Conservation (phyloP, 495 filamentous ascomycete genomes). For the Mytilinidion resinicola region DNA sequence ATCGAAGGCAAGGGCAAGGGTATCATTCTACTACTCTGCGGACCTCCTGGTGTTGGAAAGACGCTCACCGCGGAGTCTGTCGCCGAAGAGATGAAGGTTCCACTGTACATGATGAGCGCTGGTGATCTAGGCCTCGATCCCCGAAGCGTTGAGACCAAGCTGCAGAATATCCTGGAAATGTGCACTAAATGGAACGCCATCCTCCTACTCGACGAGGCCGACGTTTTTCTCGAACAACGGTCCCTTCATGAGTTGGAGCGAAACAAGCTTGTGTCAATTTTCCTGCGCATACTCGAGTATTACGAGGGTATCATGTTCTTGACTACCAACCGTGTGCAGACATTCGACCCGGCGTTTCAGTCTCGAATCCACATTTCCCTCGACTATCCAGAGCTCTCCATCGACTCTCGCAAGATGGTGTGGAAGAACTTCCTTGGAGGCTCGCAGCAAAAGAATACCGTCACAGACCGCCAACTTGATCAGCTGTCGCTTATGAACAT, state of each 20-base stretch:
- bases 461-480: slow-evolving; percentile 41
- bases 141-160: slow-evolving; percentile 32
- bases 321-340: slow-evolving; percentile 38
- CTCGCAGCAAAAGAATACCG: slow-evolving; percentile 26
- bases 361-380: slow-evolving; percentile 41
- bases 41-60: slow-evolving; percentile 39
- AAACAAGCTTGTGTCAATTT: slow-evolving; percentile 42
- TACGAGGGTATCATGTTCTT: slow-evolving; percentile 46
- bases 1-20: slow-evolving; percentile 47
- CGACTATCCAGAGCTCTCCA: slow-evolving; percentile 36
- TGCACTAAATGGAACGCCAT: slow-evolving; percentile 41
- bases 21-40: slow-evolving; percentile 38
- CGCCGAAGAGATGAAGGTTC: slow-evolving; percentile 37
- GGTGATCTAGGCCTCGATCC: slow-evolving; percentile 37
- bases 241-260: slow-evolving; percentile 36
- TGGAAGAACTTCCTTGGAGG: slow-evolving; percentile 43
- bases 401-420: slow-evolving; percentile 28
- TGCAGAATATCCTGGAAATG: slow-evolving; percentile 39
- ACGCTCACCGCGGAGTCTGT: slow-evolving; percentile 39
- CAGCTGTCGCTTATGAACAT: slow-evolving; percentile 42
- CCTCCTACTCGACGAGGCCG: slow-evolving; percentile 59
- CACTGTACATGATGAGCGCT: slow-evolving; percentile 38
- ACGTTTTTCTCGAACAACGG: slow-evolving; percentile 56
- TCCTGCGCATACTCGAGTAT: slow-evolving; percentile 49
- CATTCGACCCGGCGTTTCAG: slow-evolving; percentile 39